Evolutionary conservation across 2,329 filamentous ascomycete genomes (phyloP).

Genomic region (Diaporthe caulivora): DNA sequence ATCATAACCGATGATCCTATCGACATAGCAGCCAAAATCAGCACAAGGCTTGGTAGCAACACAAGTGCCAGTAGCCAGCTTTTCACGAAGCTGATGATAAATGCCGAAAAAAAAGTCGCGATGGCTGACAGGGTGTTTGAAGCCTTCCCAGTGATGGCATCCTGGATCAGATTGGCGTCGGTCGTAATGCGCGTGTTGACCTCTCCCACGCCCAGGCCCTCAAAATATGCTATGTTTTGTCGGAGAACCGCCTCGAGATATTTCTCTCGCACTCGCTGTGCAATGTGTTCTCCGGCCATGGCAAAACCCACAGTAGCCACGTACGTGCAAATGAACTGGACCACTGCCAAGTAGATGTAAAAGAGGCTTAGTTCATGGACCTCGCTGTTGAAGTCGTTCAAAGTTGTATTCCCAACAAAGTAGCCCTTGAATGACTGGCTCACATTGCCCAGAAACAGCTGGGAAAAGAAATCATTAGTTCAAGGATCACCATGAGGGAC

Average conservation of each 20-base stretch:
- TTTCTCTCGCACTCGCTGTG: conserved; percentile 81
- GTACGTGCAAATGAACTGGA: conserved; percentile 82
- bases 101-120: conserved; percentile 88
- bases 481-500: background rate
- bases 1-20: conserved; percentile 80
- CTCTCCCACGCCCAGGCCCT: conserved; percentile 91
- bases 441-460: background rate
- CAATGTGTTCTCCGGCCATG: conserved; percentile 84
- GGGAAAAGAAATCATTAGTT: background rate
- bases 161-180: conserved; percentile 93
- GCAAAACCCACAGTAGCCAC: conserved; percentile 90
- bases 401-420: conserved; percentile 62
- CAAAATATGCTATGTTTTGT: conserved; percentile 93
- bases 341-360: conserved; percentile 87
- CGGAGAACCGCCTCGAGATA: conserved; percentile 87
- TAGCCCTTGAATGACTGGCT: conserved; percentile 71
- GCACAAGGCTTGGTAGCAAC: conserved; percentile 82
- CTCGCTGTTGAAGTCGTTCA: conserved; percentile 68
- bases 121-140: conserved; percentile 80
- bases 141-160: conserved; percentile 93
- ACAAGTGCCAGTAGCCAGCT: conserved; percentile 96
- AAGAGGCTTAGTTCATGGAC: conserved; percentile 79
- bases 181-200: conserved; percentile 95
- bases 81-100: conserved; percentile 89
- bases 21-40: conserved; percentile 82